phyloP scores from a whole-genome alignment of 768 basidiomycete species.

The Kwoniella dejecticola region DNA sequence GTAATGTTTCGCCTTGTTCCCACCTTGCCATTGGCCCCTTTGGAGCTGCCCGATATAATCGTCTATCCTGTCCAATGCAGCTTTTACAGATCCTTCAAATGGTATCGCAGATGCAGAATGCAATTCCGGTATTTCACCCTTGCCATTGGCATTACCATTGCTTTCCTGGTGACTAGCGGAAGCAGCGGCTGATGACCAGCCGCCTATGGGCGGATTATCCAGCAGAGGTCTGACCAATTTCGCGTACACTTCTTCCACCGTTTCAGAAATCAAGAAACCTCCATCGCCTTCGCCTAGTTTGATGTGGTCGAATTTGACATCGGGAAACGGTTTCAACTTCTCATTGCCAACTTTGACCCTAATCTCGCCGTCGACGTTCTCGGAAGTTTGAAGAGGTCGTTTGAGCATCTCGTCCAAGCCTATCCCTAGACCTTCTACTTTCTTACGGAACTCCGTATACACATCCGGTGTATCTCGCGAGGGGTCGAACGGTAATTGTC shows the following conservation, averaged over 20 bases:
- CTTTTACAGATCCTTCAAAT: slow-evolving; percentile 53
- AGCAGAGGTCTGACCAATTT: slow-evolving; percentile 45
- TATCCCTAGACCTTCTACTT: slow-evolving; percentile 55
- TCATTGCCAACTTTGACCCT: slow-evolving; percentile 18
- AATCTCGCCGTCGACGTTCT: slow-evolving; percentile 14
- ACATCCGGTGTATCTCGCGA: slow-evolving; percentile 54
- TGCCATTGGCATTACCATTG: not conserved
- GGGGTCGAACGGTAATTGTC: slow-evolving; percentile 53
- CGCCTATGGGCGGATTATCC: slow-evolving; percentile 42
- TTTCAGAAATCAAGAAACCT: slow-evolving; percentile 24
- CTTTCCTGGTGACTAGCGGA: too few relatives aligned
- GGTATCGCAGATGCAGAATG: slow-evolving; percentile 52
- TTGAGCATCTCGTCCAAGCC: slow-evolving; percentile 53
- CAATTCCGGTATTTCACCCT: slow-evolving; percentile 14
- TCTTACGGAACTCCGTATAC: slow-evolving; percentile 58
- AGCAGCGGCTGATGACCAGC: too few relatives aligned
- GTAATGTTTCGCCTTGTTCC: slow-evolving; percentile 51
- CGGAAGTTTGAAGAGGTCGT: slow-evolving; percentile 39
- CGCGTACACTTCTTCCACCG: slow-evolving; percentile 30
- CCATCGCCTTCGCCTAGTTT: slow-evolving; percentile 10
- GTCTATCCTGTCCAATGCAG: slow-evolving; percentile 52
- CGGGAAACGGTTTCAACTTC: slow-evolving; percentile 50
- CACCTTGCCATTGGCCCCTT: slow-evolving; percentile 29
- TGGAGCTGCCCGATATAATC: slow-evolving; percentile 52
- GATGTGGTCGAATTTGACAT: slow-evolving; percentile 16